A percentile compares a stretch with the other conserved stretches of the same genome.
phyloP scores from a whole-genome alignment of 2,329 filamentous ascomycete genomes.

The Allantophomopsis lycopodina region DNA sequence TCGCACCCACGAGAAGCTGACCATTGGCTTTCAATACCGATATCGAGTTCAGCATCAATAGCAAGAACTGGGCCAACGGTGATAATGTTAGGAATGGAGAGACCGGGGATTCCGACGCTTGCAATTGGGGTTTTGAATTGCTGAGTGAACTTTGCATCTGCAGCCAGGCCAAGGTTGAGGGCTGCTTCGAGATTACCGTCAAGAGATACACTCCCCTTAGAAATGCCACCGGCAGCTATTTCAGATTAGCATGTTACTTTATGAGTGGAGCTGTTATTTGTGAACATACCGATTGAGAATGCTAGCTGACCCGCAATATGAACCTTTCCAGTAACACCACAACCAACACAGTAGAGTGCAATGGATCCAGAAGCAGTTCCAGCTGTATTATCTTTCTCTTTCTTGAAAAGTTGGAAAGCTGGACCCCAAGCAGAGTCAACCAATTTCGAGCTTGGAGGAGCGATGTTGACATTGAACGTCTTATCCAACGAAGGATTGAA shows the following conservation, averaged over 20 bases:
- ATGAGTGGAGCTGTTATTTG: too few species aligned
- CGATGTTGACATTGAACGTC: background rate
- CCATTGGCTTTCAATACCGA: background rate
- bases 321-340: background rate
- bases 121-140: background rate
- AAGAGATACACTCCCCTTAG: background rate
- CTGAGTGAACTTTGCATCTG: background rate
- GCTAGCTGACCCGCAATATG: background rate
- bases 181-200: background rate
- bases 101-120: background rate
- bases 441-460: background rate
- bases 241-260: too few species aligned
- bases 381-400: too few species aligned
- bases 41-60: background rate
- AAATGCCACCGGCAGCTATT: too few species aligned
- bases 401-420: too few species aligned
- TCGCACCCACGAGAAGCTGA: background rate
- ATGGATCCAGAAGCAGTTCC: too few species aligned
- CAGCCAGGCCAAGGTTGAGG: background rate
- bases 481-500: background rate
- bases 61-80: conserved; percentile 1
- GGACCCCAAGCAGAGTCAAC: too few species aligned
- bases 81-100: background rate
- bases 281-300: background rate
- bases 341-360: background rate